A percentile compares a stretch with the other conserved stretches of the same genome.
phyloP scores from a whole-genome alignment of 2,329 filamentous ascomycete genomes.

The Ophiostoma ips region DNA sequence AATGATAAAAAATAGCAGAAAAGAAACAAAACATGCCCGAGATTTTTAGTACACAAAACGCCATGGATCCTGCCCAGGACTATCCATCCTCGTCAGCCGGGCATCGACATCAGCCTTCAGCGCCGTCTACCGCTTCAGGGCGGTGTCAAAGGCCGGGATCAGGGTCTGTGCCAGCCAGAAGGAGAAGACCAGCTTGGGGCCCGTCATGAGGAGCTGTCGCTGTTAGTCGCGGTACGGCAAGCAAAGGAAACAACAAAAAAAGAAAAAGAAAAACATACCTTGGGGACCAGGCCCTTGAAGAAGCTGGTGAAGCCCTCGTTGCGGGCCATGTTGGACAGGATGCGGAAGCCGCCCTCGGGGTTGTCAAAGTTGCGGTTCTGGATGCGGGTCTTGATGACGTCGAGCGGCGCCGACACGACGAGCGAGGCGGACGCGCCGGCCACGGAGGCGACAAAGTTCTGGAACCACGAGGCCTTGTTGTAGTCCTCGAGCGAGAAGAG shows the following conservation, averaged over 20 bases:
- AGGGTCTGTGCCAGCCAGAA: constrained; percentile 99
- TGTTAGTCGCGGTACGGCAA: background rate
- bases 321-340: constrained; percentile 83
- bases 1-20: background rate
- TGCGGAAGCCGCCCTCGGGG: constrained; percentile 85
- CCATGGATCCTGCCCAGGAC: constrained; percentile 3
- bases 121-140: constrained; percentile 12
- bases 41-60: constrained; percentile 9
- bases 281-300: constrained; percentile 95
- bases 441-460: constrained; percentile 96
- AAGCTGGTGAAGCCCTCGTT: constrained; percentile 77
- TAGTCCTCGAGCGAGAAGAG: constrained; percentile 82
- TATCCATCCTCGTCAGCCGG: background rate
- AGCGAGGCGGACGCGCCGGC: constrained; percentile 91
- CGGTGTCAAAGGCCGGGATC: constrained; percentile 71
- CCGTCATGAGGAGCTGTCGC: constrained; percentile 79
- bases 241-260: background rate
- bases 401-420: constrained; percentile 85
- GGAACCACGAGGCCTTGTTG: constrained; percentile 84
- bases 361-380: constrained; percentile 99
- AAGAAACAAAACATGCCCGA: background rate
- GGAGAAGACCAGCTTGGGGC: constrained; percentile 96
- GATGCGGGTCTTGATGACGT: constrained; percentile 96
- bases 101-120: background rate
- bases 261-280: constrained; percentile 34